Conservation (phyloP, 345 rosid genomes). For the Populus simonii region DNA sequence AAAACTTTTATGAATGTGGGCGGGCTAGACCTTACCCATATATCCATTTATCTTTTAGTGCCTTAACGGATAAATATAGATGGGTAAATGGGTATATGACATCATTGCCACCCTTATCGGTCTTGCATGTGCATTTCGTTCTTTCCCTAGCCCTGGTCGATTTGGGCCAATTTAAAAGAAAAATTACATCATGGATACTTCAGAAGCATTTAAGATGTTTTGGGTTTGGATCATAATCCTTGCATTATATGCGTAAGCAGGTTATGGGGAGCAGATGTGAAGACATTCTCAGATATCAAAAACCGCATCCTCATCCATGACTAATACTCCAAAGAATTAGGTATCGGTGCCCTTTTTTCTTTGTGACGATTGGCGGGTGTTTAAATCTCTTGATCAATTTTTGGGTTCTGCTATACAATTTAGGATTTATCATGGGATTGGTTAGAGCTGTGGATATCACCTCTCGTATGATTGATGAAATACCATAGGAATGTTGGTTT, state of each 20-base stretch:
- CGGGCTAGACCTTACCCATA: not conserved
- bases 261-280: constrained; percentile 79
- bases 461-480: not conserved
- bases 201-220: too few species aligned
- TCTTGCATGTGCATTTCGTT: not conserved
- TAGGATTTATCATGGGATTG: not conserved
- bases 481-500: not conserved
- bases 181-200: not conserved
- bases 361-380: not conserved
- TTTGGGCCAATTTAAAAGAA: not conserved
- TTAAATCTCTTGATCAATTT: too few species aligned
- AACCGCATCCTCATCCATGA: constrained; percentile 41
- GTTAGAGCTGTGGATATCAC: not conserved
- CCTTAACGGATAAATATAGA: not conserved
- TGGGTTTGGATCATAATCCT: not conserved
- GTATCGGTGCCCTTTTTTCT: not conserved
- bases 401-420: not conserved
- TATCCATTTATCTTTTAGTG: not conserved
- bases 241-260: constrained; percentile 34
- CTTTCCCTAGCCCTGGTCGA: not conserved
- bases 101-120: not conserved
- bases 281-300: constrained; percentile 59
- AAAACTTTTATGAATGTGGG: not conserved
- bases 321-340: constrained; percentile 1
- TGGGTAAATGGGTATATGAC: not conserved